phyloP scores from a whole-genome alignment of 495 filamentous ascomycete genomes.

The Neurospora tetrasperma region DNA sequence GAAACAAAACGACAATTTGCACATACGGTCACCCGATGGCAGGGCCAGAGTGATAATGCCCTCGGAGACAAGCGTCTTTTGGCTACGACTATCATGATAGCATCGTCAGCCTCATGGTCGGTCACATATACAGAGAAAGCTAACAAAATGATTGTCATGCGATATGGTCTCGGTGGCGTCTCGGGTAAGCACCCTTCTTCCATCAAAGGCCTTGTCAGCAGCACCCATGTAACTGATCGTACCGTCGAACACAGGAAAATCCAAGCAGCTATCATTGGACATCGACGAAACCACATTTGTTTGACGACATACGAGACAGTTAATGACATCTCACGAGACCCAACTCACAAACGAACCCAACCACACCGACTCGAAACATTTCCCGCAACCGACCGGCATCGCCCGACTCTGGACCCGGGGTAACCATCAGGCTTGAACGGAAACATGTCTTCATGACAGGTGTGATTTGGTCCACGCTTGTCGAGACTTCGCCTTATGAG shows the following conservation, averaged over 20 bases:
- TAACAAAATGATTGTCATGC: not conserved
- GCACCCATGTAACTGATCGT: not conserved
- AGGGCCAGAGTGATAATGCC: not conserved
- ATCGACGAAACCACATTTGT: not conserved
- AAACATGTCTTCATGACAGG: not conserved
- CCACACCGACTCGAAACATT: not conserved
- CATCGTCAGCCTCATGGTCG: not conserved
- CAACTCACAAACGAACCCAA: not conserved
- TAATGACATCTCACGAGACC: not conserved
- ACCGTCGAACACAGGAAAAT: not conserved
- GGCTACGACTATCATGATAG: not conserved
- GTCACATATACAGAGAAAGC: not conserved
- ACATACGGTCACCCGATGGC: not conserved
- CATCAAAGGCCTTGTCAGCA: not conserved
- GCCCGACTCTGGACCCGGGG: not conserved
- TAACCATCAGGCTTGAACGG: not conserved
- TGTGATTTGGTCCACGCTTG: not conserved
- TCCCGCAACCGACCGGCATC: not conserved
- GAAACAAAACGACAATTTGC: not conserved
- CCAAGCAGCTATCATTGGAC: not conserved
- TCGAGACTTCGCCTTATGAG: not conserved
- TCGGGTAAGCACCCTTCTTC: not conserved
- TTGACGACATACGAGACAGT: not conserved
- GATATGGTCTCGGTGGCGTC: not conserved
- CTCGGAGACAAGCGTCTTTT: not conserved